Percentiles rank a stretch among this genome's conserved stretches.
phyloP scores from a whole-genome alignment of 495 filamentous ascomycete genomes.

The Penicillium chermesinum region DNA sequence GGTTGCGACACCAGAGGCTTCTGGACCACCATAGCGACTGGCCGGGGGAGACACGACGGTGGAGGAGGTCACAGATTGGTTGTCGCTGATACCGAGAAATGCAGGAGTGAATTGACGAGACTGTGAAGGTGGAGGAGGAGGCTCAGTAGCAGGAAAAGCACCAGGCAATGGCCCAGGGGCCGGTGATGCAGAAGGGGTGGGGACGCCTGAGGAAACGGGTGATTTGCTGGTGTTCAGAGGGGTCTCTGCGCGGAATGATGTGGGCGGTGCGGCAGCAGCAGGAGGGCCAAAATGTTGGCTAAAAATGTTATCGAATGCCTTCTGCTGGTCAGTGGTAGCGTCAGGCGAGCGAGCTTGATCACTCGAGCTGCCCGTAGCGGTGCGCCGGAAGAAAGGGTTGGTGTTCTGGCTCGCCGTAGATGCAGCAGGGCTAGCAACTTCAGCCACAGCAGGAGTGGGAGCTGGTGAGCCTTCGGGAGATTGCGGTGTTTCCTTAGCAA shows the following conservation, averaged over 20 bases:
- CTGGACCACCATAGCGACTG: slow-evolving; percentile 57
- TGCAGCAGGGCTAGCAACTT: slow-evolving; percentile 57
- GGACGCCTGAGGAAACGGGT: slow-evolving; percentile 36
- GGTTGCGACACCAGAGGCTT: slow-evolving; percentile 52
- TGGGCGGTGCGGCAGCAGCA: slow-evolving; percentile 45
- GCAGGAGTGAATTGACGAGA: slow-evolving; percentile 68
- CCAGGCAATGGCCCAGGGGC: slow-evolving; percentile 38
- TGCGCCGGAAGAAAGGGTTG: slow-evolving; percentile 85
- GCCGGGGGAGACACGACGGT: slow-evolving; percentile 77
- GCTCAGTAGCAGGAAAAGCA: slow-evolving; percentile 44
- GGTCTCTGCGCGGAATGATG: slow-evolving; percentile 64
- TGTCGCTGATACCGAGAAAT: slow-evolving; percentile 59
- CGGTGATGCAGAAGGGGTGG: slow-evolving; percentile 60
- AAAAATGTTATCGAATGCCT: slow-evolving; percentile 85
- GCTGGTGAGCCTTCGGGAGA: slow-evolving; percentile 36
- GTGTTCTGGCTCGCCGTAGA: slow-evolving; percentile 72
- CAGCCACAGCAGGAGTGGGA: slow-evolving; percentile 39
- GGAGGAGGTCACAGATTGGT: slow-evolving; percentile 68
- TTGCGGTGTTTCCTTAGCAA: slow-evolving; percentile 51
- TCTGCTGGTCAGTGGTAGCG: slow-evolving; percentile 48
- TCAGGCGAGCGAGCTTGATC: slow-evolving; percentile 53
- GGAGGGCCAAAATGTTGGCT: slow-evolving; percentile 64
- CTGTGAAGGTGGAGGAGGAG: slow-evolving; percentile 57
- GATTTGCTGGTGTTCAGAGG: slow-evolving; percentile 31
- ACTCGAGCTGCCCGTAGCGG: slow-evolving; percentile 53